Evolutionary conservation across 176 grass and related monocot genomes (phyloP), one percentile per base, ranked within the genome.

Genomic region (Pontederia crassipes): DNA sequence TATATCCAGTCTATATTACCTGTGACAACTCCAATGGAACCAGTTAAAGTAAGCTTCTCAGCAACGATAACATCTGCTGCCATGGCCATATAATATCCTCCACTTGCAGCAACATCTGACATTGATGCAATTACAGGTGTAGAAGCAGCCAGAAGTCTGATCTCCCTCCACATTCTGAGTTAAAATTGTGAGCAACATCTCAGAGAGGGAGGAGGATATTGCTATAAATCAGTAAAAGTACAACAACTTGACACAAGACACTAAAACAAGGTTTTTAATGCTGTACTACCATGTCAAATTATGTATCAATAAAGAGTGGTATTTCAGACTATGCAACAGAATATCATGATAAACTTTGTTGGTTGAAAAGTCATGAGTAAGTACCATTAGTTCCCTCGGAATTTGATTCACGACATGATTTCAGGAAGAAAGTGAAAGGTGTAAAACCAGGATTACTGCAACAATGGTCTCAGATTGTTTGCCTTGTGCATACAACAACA

Each of bases 111-210:
- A 72, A 92, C 72, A 78, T 98, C 93, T 74, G 93, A 82, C 93
- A 98, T 88, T 28, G 93, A 98, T 78, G 84, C 93, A 78, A 98
- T 52, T 54, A 92, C 93, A 74, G 87, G 93, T 74, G 91, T 98
- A 60, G 84, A 72, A 12, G 83, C 75, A 51, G 93, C 87, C 59
- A 98, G 77, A 76, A 92, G 87, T 56, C 64, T 74, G 57, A 98
- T 98, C 74, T 98, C 93, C 67, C 93, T 88, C 87, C 93, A 92
- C 85, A 98, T 92, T 78, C 93, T 98, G 82, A 53, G 66, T 75
- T 17, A 85, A 88, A 12, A 70, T 57, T 70, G 79, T 27, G 52
- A 77, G 20, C 54, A 54, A 2, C 17, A 75, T 58, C 59, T 79
- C 48, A 82, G 61, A 20, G 59, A 77, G 28, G 11, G 55, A 18